phyloP scores from a whole-genome alignment of 2,329 filamentous ascomycete species.

The Cladophialophora yegresii region DNA sequence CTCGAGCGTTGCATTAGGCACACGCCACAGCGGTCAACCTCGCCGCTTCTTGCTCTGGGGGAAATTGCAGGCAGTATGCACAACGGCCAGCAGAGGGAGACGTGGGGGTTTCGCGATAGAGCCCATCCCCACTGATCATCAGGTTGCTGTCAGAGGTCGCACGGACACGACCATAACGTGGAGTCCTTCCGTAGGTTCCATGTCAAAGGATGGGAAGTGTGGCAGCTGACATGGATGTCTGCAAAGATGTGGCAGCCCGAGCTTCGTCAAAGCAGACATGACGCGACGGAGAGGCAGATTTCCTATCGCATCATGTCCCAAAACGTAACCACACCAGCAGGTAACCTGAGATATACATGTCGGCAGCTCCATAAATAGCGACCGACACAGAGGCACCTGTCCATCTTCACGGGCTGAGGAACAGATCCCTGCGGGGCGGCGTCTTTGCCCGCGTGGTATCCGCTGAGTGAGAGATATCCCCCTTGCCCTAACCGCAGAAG shows the following conservation, averaged over 20 bases:
- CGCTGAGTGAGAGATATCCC: neutral
- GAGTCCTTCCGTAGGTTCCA: neutral
- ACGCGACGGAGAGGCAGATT: neutral
- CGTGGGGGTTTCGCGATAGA: too few species aligned
- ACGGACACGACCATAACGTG: neutral
- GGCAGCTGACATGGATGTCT: neutral
- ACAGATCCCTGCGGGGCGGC: neutral
- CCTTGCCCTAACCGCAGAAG: neutral
- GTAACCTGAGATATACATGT: neutral
- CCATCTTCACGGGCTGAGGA: neutral
- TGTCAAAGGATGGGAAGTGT: neutral
- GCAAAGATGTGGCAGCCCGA: neutral
- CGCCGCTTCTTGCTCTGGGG: neutral
- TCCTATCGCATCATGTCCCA: too few species aligned
- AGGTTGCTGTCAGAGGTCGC: neutral
- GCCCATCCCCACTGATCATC: neutral
- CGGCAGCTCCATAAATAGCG: neutral
- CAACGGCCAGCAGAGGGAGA: neutral
- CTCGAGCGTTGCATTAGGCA: neutral
- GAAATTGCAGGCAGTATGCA: neutral
- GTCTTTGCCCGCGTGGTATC: slow-evolving; percentile 4
- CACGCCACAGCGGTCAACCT: neutral
- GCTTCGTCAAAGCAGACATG: neutral
- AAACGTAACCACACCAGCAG: neutral
- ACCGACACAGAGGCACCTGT: neutral